Percentiles rank a stretch among this genome's conserved stretches.
Evolutionary conservation across 2,329 filamentous ascomycete genomes (phyloP).

Genomic region (Chalara sp.): DNA sequence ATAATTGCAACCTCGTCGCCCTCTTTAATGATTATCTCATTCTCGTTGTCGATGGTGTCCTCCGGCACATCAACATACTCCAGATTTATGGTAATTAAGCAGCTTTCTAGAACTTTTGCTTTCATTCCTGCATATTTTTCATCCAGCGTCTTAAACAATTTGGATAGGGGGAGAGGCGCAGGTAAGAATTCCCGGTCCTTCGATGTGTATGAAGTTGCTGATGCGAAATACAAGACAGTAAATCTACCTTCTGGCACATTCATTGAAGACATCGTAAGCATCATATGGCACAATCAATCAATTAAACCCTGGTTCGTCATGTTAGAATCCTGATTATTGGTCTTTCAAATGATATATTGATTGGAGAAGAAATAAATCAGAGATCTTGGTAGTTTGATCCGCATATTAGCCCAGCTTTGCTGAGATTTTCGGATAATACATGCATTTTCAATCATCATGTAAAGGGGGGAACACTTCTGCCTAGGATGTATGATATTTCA

Average conservation of each 20-base stretch:
- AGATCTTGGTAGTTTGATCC: slow-evolving; percentile 63
- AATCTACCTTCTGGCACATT: slow-evolving; percentile 50
- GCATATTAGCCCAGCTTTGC: slow-evolving; percentile 36
- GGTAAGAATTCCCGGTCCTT: slow-evolving; percentile 58
- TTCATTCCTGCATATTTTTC: slow-evolving; percentile 62
- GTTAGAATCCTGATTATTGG: too few species aligned
- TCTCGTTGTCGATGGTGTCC: slow-evolving; percentile 30
- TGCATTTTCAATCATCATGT: slow-evolving; percentile 33
- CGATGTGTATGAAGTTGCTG: slow-evolving; percentile 63
- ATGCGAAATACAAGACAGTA: slow-evolving; percentile 76
- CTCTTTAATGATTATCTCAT: slow-evolving; percentile 49
- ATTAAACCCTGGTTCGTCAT: too few species aligned
- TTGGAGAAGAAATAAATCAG: slow-evolving; percentile 37
- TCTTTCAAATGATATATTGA: slow-evolving; percentile 3
- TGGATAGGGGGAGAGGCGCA: slow-evolving; percentile 55
- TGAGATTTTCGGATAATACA: slow-evolving; percentile 34
- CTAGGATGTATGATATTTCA: too few species aligned
- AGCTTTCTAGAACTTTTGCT: slow-evolving; percentile 61
- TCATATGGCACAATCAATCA: too few species aligned
- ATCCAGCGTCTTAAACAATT: slow-evolving; percentile 64
- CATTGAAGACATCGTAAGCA: too few species aligned
- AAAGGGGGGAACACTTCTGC: background rate
- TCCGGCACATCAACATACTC: slow-evolving; percentile 66
- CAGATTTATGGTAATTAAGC: slow-evolving; percentile 72
- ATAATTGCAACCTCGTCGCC: slow-evolving; percentile 85